Conservation (phyloP, 495 filamentous ascomycete species). For the Tuber magnatum region DNA sequence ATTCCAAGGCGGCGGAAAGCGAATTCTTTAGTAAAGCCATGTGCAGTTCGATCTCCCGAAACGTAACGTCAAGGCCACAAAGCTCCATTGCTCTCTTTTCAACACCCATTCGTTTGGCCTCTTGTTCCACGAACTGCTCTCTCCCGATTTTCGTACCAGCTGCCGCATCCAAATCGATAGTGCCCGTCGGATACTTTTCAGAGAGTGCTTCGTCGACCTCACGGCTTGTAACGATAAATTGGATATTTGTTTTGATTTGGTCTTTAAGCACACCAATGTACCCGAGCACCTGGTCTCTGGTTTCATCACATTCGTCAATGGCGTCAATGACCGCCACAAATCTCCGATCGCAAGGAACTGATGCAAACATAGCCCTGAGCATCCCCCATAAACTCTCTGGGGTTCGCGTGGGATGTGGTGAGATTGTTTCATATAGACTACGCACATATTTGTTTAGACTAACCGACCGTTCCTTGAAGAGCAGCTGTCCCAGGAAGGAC, state of each 20-base stretch:
- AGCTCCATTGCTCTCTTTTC: background rate
- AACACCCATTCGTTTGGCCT: background rate
- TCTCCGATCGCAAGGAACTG: background rate
- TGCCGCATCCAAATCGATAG: constrained; percentile 1
- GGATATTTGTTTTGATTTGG: constrained; percentile 2
- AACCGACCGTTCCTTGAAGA: constrained; percentile 2
- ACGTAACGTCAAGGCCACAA: background rate
- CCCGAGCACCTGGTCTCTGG: background rate
- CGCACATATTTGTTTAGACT: constrained; percentile 5
- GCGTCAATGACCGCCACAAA: constrained; percentile 2
- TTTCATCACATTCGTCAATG: constrained; percentile 4
- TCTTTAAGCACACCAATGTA: constrained; percentile 6
- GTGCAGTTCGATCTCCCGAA: background rate
- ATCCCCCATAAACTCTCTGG: background rate
- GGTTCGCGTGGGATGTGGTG: background rate
- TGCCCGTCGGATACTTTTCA: background rate
- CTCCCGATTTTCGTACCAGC: background rate
- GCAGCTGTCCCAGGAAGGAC: constrained; percentile 3
- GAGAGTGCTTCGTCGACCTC: background rate
- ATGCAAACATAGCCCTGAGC: constrained; percentile 1
- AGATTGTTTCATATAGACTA: constrained; percentile 4
- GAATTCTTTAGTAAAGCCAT: background rate
- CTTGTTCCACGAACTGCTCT: background rate
- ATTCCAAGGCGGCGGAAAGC: background rate
- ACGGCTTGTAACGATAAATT: constrained; percentile 4